Base-by-base conservation (phyloP, 345 rosid genomes). In the Syzygium aromaticum region DNA sequence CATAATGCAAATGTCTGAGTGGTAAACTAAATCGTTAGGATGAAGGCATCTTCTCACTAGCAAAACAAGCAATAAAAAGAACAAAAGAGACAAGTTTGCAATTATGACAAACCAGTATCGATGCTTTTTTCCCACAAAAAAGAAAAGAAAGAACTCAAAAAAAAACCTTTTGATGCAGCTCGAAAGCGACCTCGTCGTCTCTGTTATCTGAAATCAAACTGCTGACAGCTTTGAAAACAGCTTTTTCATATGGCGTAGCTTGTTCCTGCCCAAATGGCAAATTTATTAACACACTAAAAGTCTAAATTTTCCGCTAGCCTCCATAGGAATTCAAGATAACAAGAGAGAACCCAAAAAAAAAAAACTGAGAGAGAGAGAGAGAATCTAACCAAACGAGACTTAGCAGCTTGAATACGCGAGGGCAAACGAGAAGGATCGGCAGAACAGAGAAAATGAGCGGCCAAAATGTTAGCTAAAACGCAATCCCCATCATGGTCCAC, bases 391-490 rank as follows among this genome's bases (percentile, higher is more conserved):
- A 95, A 91, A 88, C 89, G 89, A 80, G 95, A 91, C 90, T 88
- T 88, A 17, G 98, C 98, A 86, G 96, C 95, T 87, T 91, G 91
- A 56, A 93, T 14, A 86, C 86, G 87, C 16, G 82, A 33, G 78
- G 90, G 25, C 88, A 93, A 93, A 82, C 86, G 90, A 84, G 93
- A 89, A 88, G 93, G 93, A 56, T 93, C 90, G 30, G 91, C 63
- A 84, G 92, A 92, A 63, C 56, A 91, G 83, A 95, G 92, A 89
- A 87, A 94, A 86, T 95, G 93, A 89, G 98, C 98, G 86, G 96
- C 98, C 93, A 96, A 91, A 87, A 94, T 88, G 85, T 96, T 95
- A 84, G 92, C 98, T 89, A 96, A 90, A 30, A 95, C 98, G 86
- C 98, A 97, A 43, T 92, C 93, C 85, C 92, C 92, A 86, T 96